A percentile compares a stretch with the other conserved stretches of the same genome.
Evolutionary conservation across 192 early-diverging fungal species (phyloP).

Genomic region (Allomyces arbusculus): DNA sequence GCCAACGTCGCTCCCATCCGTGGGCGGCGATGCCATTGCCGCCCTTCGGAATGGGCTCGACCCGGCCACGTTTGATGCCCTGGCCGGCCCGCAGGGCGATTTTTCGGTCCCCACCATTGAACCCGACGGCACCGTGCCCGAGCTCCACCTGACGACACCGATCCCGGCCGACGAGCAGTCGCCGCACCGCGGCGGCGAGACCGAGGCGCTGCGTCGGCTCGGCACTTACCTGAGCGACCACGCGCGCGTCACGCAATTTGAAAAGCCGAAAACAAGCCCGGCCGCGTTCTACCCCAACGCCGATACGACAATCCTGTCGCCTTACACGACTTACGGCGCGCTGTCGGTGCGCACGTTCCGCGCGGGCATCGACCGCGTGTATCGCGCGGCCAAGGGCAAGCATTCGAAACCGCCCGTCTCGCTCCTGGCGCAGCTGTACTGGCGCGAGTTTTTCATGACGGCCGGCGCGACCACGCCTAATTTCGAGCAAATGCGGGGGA

Average conservation of each 20-base stretch:
- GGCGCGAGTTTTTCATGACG: slow-evolving; percentile 9
- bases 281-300: slow-evolving; percentile 5
- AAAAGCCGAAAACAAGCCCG: slow-evolving; percentile 12
- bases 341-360: slow-evolving; percentile 4
- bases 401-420: slow-evolving; percentile 3
- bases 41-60: not conserved
- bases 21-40: not conserved
- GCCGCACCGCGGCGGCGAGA: slow-evolving; percentile 1
- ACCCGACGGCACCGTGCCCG: no score
- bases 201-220: slow-evolving; percentile 1
- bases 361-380: not conserved
- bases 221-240: not conserved
- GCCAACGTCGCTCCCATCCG: not conserved
- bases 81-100: slow-evolving; percentile 3
- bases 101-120: not conserved
- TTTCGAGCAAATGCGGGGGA: slow-evolving; percentile 1
- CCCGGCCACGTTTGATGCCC: not conserved
- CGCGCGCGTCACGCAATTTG: slow-evolving; percentile 6
- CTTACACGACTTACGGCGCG: slow-evolving; percentile 11
- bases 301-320: slow-evolving; percentile 9
- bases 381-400: not conserved
- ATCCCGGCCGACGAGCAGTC: not conserved
- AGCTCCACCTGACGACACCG: no score
- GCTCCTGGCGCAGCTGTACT: slow-evolving; percentile 3
- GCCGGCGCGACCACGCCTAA: slow-evolving; percentile 1